phyloP scores from a whole-genome alignment of 2,329 filamentous ascomycete species.

The Lachnellula cervina region DNA sequence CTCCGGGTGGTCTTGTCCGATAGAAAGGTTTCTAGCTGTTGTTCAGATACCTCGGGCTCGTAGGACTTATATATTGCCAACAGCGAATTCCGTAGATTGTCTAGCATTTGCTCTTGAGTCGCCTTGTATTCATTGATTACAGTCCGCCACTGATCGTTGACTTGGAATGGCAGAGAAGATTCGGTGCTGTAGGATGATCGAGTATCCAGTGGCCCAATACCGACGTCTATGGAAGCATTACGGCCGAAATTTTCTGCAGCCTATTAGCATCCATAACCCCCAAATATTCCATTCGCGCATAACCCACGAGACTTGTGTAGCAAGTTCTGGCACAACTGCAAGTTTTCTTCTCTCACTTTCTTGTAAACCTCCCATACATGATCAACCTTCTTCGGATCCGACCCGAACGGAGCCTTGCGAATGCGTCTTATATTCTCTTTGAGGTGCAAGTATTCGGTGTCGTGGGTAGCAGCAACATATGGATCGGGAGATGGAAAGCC shows the following conservation, averaged over 20 bases:
- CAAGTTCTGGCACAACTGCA: constrained; percentile 38
- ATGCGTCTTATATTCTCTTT: constrained; percentile 25
- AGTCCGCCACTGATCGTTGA: constrained; percentile 32
- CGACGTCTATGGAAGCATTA: constrained; percentile 20
- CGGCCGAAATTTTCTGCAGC: constrained; percentile 17
- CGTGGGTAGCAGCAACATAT: constrained; percentile 20
- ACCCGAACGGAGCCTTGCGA: constrained; percentile 17
- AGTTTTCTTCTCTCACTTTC: constrained; percentile 38
- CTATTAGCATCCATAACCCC: constrained; percentile 2
- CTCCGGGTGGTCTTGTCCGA: constrained; percentile 39
- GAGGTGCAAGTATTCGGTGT: constrained; percentile 28
- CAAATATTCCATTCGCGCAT: background rate
- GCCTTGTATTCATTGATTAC: constrained; percentile 43
- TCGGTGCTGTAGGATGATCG: constrained; percentile 27
- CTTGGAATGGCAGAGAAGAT: constrained; percentile 16
- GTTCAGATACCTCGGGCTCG: constrained; percentile 39
- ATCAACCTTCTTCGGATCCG: constrained; percentile 35
- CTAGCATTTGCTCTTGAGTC: constrained; percentile 39
- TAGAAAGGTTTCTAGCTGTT: constrained; percentile 41
- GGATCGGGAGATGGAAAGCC: constrained; percentile 24
- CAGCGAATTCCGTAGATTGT: constrained; percentile 39
- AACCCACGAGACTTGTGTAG: constrained; percentile 38
- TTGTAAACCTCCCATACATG: constrained; percentile 41
- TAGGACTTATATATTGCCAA: constrained; percentile 43
- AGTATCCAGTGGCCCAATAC: constrained; percentile 19